These are phyloP conservation scores for Amanita muscaria DNA, from an alignment of 768 basidiomycete genomes.

Conservation along the genomic window DNA sequence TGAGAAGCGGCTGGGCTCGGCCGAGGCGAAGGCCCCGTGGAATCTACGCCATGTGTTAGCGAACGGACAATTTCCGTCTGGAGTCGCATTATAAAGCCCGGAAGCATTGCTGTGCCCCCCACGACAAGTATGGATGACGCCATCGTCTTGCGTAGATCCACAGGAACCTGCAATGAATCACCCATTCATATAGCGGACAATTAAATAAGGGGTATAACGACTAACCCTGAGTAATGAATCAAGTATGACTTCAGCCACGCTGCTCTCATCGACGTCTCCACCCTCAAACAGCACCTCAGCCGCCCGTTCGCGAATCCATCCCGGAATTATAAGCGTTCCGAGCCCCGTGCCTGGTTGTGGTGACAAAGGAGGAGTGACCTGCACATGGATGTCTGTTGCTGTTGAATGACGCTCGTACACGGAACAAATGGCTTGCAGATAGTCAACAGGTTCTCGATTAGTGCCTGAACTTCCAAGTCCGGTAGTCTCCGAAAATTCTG, in stretches of 20 bases:
- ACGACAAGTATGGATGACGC: constrained; percentile 77
- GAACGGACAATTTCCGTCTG: constrained; percentile 65
- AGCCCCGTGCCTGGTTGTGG: constrained; percentile 66
- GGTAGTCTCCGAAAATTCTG: constrained; percentile 53
- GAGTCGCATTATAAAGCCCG: constrained; percentile 89
- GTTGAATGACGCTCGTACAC: constrained; percentile 73
- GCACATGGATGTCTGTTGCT: constrained; percentile 64
- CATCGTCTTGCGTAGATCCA: constrained; percentile 82
- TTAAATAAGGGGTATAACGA: background rate
- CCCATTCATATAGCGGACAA: constrained; percentile 4
- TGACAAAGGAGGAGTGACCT: constrained; percentile 54
- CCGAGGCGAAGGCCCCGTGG: constrained; percentile 24
- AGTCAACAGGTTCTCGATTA: constrained; percentile 15
- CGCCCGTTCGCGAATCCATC: constrained; percentile 90
- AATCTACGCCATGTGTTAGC: constrained; percentile 21
- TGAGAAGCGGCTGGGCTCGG: constrained; percentile 34
- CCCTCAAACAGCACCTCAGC: constrained; percentile 88
- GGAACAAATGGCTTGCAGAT: constrained; percentile 56
- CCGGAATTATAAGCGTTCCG: constrained; percentile 79
- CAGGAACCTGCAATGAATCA: no score
- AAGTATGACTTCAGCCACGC: constrained; percentile 74
- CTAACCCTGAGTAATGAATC: constrained; percentile 71
- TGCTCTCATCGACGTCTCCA: constrained; percentile 82
- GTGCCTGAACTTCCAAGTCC: constrained; percentile 25
- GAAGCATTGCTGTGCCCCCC: constrained; percentile 87